Evolutionary conservation across 345 rosid genomes (phyloP).

Genomic region (Noccaea bulbosa): DNA sequence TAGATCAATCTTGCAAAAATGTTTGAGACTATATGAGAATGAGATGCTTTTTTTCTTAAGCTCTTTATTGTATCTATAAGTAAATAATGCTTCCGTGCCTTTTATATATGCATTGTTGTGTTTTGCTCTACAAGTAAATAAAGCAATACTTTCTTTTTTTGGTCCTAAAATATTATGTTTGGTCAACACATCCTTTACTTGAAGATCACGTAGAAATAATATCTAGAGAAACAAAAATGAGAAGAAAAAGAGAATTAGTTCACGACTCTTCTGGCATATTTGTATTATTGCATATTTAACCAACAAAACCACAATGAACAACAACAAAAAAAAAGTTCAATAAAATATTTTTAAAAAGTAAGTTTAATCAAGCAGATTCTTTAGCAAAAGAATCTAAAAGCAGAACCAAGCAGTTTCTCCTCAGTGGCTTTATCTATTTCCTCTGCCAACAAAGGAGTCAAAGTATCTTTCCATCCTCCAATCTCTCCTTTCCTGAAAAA

Average conservation of each 20-base stretch:
- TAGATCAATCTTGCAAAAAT: neutral
- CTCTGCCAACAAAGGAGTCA: constrained; percentile 43
- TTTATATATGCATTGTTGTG: neutral
- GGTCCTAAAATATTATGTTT: neutral
- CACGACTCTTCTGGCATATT: constrained; percentile 16
- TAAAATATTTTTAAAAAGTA: neutral
- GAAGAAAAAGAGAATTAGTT: neutral
- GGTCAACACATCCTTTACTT: constrained; percentile 17
- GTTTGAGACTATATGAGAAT: neutral
- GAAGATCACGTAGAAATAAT: constrained; percentile 24
- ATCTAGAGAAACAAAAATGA: neutral
- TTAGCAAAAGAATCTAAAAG: constrained; percentile 44
- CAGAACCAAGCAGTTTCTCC: constrained; percentile 42
- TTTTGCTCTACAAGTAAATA: constrained; percentile 13
- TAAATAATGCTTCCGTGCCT: neutral
- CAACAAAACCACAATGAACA: neutral
- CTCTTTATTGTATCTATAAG: neutral
- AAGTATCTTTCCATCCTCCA: constrained; percentile 54
- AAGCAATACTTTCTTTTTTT: neutral
- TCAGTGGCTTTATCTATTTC: constrained; percentile 47
- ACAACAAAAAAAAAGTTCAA: neutral
- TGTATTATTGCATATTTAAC: neutral
- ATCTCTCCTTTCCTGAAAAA: constrained; percentile 57
- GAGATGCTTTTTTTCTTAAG: constrained; percentile 6
- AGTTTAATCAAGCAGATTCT: constrained; percentile 9